A percentile compares a stretch with the other conserved stretches of the same genome.
Evolutionary conservation across 2,329 filamentous ascomycete species (phyloP).

Genomic region (Pseudogymnoascus destructans): DNA sequence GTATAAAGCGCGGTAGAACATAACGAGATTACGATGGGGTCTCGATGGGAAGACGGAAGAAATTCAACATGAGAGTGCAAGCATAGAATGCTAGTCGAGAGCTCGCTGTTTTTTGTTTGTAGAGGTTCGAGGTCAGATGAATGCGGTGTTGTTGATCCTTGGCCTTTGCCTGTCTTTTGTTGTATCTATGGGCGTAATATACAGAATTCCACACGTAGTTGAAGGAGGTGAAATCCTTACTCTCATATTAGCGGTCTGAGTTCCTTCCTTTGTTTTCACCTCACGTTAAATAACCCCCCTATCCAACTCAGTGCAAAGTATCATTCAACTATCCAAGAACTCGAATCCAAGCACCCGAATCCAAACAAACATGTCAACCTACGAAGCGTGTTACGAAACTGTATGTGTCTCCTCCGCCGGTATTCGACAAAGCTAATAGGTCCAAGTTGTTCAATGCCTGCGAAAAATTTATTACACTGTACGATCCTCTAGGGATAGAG

Average conservation of each 20-base stretch:
- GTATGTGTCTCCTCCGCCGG: neutral
- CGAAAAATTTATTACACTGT: neutral
- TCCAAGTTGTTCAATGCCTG: neutral
- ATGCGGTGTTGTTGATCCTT: neutral
- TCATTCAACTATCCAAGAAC: neutral
- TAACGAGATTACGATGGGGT: conserved; percentile 1
- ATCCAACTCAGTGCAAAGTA: neutral
- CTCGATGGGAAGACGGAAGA: neutral
- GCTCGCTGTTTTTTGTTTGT: neutral
- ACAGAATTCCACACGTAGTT: neutral
- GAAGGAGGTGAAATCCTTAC: neutral
- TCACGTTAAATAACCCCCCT: neutral
- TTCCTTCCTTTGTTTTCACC: neutral
- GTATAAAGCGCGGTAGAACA: neutral
- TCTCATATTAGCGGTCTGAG: neutral
- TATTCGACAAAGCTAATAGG: neutral
- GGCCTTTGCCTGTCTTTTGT: neutral
- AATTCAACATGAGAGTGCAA: neutral
- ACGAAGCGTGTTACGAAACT: neutral
- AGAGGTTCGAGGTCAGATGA: neutral
- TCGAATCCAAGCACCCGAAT: neutral
- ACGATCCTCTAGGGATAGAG: neutral
- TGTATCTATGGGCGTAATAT: neutral
- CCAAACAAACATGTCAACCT: neutral
- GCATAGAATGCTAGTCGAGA: neutral